Evolutionary conservation across 2,329 filamentous ascomycete species (phyloP).

Genomic region (Claviceps fusiformis): DNA sequence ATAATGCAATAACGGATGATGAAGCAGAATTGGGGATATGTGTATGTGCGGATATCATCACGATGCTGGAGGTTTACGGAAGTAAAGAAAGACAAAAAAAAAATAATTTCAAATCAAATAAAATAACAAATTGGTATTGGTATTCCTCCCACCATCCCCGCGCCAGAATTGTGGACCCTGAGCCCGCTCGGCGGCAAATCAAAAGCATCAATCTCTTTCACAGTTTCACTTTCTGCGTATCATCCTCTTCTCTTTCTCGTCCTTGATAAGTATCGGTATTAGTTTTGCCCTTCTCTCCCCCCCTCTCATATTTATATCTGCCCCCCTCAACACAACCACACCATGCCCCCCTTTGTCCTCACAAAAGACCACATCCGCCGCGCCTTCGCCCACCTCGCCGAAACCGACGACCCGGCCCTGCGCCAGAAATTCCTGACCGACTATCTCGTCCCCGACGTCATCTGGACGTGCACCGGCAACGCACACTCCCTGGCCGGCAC

Average conservation of each 20-base stretch:
- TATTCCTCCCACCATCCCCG: too few relatives aligned
- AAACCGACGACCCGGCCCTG: slow-evolving; percentile 6
- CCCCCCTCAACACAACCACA: too few relatives aligned
- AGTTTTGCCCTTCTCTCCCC: too few relatives aligned
- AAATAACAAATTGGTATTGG: too few relatives aligned
- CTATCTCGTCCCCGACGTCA: slow-evolving; percentile 9
- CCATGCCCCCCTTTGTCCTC: slow-evolving; percentile 10
- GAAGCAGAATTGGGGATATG: too few relatives aligned
- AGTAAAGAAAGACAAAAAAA: neutral
- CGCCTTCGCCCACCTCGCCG: slow-evolving; percentile 10
- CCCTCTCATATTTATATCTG: neutral
- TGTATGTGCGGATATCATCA: too few relatives aligned
- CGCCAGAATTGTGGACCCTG: too few relatives aligned
- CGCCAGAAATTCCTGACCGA: slow-evolving; percentile 11
- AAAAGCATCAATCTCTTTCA: too few relatives aligned
- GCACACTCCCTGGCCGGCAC: slow-evolving; percentile 14
- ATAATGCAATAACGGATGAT: too few relatives aligned
- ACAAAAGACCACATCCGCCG: slow-evolving; percentile 11
- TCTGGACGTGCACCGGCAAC: slow-evolving; percentile 13
- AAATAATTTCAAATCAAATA: neutral
- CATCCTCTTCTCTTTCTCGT: neutral
- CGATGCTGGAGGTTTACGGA: neutral
- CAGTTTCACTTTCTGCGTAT: too few relatives aligned
- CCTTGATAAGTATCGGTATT: too few relatives aligned
- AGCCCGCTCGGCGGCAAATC: too few relatives aligned